Evolutionary conservation across 306 rosid genomes (phyloP).

Genomic region (Chamaecrista fasciculata): DNA sequence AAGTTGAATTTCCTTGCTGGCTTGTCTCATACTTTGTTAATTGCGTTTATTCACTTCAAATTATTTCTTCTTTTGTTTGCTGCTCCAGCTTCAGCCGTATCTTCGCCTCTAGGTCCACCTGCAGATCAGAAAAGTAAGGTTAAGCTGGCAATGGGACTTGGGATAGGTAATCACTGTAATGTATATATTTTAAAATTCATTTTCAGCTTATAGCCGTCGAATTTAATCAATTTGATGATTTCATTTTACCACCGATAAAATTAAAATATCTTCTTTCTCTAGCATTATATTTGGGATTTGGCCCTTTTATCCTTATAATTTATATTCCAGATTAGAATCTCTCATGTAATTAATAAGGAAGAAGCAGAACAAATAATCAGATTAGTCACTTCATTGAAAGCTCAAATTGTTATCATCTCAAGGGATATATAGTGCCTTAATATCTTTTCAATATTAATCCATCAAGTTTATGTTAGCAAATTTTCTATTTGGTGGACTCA

Average conservation of each 20-base stretch:
- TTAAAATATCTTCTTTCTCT: background rate
- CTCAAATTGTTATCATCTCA: too few species aligned
- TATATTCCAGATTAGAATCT: background rate
- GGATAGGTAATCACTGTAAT: constrained; percentile 42
- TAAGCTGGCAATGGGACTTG: constrained; percentile 47
- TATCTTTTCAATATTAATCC: too few species aligned
- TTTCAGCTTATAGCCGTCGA: background rate
- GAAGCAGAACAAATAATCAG: background rate
- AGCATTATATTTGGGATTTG: background rate
- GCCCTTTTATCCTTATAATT: background rate
- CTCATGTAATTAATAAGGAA: background rate
- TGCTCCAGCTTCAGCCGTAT: background rate
- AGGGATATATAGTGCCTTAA: too few species aligned
- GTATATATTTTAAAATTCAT: background rate
- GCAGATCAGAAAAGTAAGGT: constrained; percentile 17
- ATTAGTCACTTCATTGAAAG: background rate
- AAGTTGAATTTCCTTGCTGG: background rate
- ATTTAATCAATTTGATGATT: background rate
- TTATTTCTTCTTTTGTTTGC: background rate
- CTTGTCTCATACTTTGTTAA: background rate
- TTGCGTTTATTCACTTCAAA: background rate
- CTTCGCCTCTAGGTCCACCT: too few species aligned
- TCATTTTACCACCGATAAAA: background rate
- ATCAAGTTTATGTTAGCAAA: too few species aligned
- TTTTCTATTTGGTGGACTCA: too few species aligned